Evolutionary conservation across 2,329 filamentous ascomycete genomes (phyloP).

Genomic region (Penicillium sp.): DNA sequence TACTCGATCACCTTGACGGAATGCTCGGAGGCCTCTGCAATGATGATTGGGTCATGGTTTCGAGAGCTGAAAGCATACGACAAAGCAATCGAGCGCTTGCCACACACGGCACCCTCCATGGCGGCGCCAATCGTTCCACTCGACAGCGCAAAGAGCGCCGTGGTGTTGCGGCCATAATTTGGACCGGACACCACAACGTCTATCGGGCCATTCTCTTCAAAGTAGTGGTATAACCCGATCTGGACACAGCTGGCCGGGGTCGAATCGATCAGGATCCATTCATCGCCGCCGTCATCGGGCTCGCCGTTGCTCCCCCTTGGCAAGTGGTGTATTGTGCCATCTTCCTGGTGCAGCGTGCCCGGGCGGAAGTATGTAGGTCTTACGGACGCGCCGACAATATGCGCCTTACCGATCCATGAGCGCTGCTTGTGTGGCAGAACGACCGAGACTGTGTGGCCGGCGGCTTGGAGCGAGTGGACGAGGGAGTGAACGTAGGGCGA

Average conservation of each 20-base stretch:
- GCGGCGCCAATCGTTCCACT: slow-evolving; percentile 77
- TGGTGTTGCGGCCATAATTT: slow-evolving; percentile 82
- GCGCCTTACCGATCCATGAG: slow-evolving; percentile 98
- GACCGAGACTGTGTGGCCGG: slow-evolving; percentile 86
- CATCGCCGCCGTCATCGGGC: slow-evolving; percentile 59
- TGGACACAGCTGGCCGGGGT: slow-evolving; percentile 80
- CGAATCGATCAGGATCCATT: slow-evolving; percentile 80
- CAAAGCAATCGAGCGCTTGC: slow-evolving; percentile 72
- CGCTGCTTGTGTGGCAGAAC: slow-evolving; percentile 88
- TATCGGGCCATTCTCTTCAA: slow-evolving; percentile 68
- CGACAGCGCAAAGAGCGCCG: slow-evolving; percentile 74
- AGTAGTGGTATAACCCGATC: slow-evolving; percentile 79
- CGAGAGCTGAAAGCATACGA: slow-evolving; percentile 87
- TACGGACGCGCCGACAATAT: slow-evolving; percentile 87
- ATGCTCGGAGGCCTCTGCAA: slow-evolving; percentile 73
- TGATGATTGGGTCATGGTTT: slow-evolving; percentile 80
- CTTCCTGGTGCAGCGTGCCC: slow-evolving; percentile 60
- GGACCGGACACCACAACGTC: slow-evolving; percentile 79
- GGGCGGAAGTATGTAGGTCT: slow-evolving; percentile 82
- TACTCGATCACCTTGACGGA: slow-evolving; percentile 77
- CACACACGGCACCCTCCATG: slow-evolving; percentile 73
- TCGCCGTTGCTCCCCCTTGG: slow-evolving; percentile 56
- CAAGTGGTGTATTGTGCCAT: slow-evolving; percentile 67
- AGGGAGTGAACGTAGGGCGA: slow-evolving; percentile 80
- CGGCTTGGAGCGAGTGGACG: slow-evolving; percentile 67